Conservation (phyloP, 371 early-diverging fungal species). For the Mucor circinelloides region DNA sequence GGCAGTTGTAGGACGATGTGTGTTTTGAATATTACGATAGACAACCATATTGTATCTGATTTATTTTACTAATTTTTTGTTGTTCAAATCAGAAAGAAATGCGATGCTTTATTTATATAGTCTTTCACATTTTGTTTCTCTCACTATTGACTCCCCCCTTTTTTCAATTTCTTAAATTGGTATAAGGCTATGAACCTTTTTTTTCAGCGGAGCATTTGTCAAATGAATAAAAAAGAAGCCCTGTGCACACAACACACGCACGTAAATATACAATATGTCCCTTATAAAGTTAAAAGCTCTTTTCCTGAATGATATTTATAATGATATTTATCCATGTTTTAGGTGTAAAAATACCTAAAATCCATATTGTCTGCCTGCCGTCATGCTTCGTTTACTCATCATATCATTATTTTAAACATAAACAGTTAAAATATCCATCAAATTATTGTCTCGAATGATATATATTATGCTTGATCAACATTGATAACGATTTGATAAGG, state of each 20-base stretch:
- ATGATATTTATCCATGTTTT: no score
- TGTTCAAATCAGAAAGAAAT: background rate
- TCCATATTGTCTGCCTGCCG: background rate
- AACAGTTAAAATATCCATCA: background rate
- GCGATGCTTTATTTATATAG: background rate
- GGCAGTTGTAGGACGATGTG: constrained; percentile 43
- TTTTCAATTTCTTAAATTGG: constrained; percentile 8
- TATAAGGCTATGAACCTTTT: background rate
- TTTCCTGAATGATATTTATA: background rate
- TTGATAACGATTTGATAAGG: constrained; percentile 22
- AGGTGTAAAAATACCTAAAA: no score
- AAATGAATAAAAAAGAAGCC: constrained; percentile 12
- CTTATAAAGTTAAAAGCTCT: constrained; percentile 7
- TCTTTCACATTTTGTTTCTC: background rate
- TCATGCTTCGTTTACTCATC: background rate
- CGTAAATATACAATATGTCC: constrained; percentile 8
- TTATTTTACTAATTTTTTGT: background rate
- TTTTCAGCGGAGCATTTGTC: background rate
- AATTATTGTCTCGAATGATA: background rate
- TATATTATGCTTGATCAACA: constrained; percentile 12
- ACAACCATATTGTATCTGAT: constrained; percentile 29
- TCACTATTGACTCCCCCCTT: constrained; percentile 10
- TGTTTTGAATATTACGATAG: constrained; percentile 45
- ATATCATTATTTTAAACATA: background rate
- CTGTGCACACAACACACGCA: constrained; percentile 17